Evolutionary conservation across 257 asterid species (phyloP).

Genomic region (Leonotis leonurus): DNA sequence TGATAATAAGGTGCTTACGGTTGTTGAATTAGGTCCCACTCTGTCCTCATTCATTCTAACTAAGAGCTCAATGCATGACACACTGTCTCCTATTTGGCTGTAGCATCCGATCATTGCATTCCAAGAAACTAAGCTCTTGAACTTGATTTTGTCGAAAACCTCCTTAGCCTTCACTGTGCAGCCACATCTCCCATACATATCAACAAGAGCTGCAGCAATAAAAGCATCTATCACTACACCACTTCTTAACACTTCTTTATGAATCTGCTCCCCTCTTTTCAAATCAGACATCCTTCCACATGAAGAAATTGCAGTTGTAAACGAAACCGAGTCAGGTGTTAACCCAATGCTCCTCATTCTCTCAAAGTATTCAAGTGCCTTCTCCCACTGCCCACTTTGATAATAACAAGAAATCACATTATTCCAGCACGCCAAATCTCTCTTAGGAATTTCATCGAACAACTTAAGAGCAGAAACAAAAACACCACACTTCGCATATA

Average conservation of each 20-base stretch:
- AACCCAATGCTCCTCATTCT: constrained; percentile 49
- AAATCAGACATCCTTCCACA: constrained; percentile 54
- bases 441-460: constrained; percentile 72
- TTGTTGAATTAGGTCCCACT: constrained; percentile 40
- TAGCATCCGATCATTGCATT: constrained; percentile 67
- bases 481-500: constrained; percentile 50
- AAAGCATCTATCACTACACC: constrained; percentile 44
- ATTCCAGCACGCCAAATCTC: constrained; percentile 74
- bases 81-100: constrained; percentile 55
- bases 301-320: constrained; percentile 61
- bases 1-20: constrained; percentile 48
- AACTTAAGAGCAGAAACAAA: constrained; percentile 42
- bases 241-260: constrained; percentile 38
- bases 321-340: constrained; percentile 58
- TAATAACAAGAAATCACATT: constrained; percentile 59
- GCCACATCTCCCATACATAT: constrained; percentile 84
- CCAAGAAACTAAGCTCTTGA: constrained; percentile 70
- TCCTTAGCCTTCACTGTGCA: constrained; percentile 45
- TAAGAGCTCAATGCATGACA: constrained; percentile 45
- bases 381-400: constrained; percentile 60
- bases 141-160: constrained; percentile 43
- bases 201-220: constrained; percentile 63
- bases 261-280: constrained; percentile 51
- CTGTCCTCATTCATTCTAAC: constrained; percentile 40
- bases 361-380: constrained; percentile 57